Percentiles rank a stretch among this genome's conserved stretches.
phyloP scores from a whole-genome alignment of 129 eudicot species.

The Tanacetum coccineum region DNA sequence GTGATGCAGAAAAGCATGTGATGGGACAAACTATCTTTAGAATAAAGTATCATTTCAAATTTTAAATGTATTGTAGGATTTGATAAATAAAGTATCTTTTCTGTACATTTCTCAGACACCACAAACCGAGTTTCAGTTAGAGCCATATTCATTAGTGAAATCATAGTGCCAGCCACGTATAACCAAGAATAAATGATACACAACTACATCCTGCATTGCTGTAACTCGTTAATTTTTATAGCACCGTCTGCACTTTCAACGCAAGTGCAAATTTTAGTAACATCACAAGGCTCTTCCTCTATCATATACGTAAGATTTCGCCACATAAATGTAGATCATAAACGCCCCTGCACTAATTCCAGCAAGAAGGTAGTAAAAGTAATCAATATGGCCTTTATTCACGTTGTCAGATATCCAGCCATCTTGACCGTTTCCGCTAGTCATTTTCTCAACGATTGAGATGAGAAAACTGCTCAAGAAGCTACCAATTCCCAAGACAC shows the following conservation, averaged over 20 bases:
- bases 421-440: conserved; percentile 14
- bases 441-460: conserved; percentile 1
- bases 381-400: conserved; percentile 61
- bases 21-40: no score
- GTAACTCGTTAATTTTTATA: no score
- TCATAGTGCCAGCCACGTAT: no score
- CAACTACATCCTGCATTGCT: neutral
- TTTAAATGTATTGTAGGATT: no score
- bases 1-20: no score
- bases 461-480: neutral
- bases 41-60: no score
- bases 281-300: neutral
- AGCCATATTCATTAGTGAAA: no score
- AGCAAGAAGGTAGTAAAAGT: conserved; percentile 61
- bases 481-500: conserved; percentile 46
- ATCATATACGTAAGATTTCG: conserved; percentile 44
- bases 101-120: no score
- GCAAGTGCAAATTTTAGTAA: neutral
- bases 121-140: no score
- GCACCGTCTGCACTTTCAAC: no score
- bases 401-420: conserved; percentile 53
- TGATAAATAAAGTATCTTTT: no score
- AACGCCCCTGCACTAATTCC: conserved; percentile 41
- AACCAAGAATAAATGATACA: no score
- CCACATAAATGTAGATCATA: conserved; percentile 28